These are phyloP conservation scores for Aquilaria yunnanensis DNA, from an alignment of 345 rosid genomes.

Conservation along the genomic window DNA sequence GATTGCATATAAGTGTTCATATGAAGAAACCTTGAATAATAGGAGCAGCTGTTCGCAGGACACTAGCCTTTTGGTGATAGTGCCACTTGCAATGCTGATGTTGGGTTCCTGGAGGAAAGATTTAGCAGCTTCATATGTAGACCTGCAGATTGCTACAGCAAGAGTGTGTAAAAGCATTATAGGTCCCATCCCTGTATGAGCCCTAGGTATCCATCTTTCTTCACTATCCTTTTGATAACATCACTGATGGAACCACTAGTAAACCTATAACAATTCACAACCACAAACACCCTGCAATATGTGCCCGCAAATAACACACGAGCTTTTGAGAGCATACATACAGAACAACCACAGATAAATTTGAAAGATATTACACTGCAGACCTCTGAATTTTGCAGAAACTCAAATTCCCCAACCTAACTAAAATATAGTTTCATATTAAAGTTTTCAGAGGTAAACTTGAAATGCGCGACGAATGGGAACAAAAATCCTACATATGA, in stretches of 20 bases:
- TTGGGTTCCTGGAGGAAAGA: conserved; percentile 61
- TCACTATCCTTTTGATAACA: conserved; percentile 54
- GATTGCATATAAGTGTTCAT: too few species aligned
- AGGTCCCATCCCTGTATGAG: conserved; percentile 90
- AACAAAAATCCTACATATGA: too few species aligned
- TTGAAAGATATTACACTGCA: too few species aligned
- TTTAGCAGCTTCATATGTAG: conserved; percentile 78
- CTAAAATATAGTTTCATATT: too few species aligned
- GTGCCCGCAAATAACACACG: too few species aligned
- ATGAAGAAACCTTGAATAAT: too few species aligned
- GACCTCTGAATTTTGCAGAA: too few species aligned
- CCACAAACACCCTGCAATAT: conserved; percentile 87
- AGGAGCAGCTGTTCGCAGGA: too few species aligned
- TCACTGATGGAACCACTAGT: conserved; percentile 60
- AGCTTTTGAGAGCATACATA: not conserved
- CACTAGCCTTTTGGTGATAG: conserved; percentile 25
- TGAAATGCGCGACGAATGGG: too few species aligned
- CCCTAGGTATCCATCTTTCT: conserved; percentile 84
- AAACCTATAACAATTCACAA: conserved; percentile 58
- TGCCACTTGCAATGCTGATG: conserved; percentile 24
- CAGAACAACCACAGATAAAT: conserved; percentile 3
- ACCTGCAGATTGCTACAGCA: conserved; percentile 98
- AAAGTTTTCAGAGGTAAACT: too few species aligned
- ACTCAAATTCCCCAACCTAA: too few species aligned
- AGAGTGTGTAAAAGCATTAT: conserved; percentile 99